These are phyloP conservation scores for Tylopilus cervinicoccineus DNA, from an alignment of 768 basidiomycete genomes.

Conservation along the genomic window DNA sequence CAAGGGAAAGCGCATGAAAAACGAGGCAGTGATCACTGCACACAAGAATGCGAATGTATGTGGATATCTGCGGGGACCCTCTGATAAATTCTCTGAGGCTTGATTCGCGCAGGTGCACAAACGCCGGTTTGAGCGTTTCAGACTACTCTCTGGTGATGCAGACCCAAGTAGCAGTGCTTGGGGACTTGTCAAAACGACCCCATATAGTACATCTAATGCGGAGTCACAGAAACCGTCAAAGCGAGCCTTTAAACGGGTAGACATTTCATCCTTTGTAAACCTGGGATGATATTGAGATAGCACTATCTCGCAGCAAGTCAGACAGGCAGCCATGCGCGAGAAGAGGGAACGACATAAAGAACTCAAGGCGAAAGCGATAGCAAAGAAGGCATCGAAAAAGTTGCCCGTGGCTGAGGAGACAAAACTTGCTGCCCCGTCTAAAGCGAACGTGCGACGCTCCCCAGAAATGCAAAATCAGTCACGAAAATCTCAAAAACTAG, in stretches of 20 bases:
- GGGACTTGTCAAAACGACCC: conserved; percentile 32
- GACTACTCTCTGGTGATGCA: conserved; percentile 34
- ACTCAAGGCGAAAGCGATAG: conserved; percentile 38
- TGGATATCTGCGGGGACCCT: conserved; percentile 20
- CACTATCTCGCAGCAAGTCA: conserved; percentile 39
- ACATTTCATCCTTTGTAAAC: conserved; percentile 8
- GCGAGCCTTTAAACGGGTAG: conserved; percentile 60
- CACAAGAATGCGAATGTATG: conserved; percentile 65
- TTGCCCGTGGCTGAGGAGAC: not conserved
- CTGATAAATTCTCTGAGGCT: not conserved
- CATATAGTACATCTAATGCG: not conserved
- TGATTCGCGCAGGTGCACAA: conserved; percentile 50
- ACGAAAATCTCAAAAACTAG: conserved; percentile 7
- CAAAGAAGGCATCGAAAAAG: conserved; percentile 27
- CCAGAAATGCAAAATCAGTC: not conserved
- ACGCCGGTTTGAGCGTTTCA: conserved; percentile 55
- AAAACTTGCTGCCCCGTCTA: not conserved
- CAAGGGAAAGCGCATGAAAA: conserved; percentile 70
- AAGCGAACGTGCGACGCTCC: not conserved
- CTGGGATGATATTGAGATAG: not conserved
- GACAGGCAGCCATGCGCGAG: conserved; percentile 40
- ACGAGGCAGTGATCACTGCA: conserved; percentile 46
- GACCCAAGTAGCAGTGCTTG: conserved; percentile 47
- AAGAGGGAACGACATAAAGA: conserved; percentile 49
- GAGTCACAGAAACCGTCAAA: conserved; percentile 42